Percentiles rank a stretch among this genome's conserved stretches.
Conservation (phyloP, 331 rosid species). For the Pyrus hybrid region DNA sequence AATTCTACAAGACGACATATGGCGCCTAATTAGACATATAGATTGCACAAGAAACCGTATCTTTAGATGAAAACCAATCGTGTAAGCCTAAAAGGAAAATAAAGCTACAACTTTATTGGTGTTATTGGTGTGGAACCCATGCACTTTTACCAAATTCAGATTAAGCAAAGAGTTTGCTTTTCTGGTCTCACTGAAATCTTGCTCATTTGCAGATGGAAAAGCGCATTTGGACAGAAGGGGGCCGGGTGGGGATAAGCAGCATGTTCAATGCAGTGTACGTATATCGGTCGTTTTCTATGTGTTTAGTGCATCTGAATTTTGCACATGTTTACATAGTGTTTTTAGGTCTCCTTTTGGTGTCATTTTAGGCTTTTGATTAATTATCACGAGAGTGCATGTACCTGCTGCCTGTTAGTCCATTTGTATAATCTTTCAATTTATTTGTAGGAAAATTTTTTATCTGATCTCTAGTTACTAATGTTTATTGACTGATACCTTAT, state of each 20-base stretch:
- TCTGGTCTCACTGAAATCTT: background rate
- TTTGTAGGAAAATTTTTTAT: too few species aligned
- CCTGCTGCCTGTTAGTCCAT: background rate
- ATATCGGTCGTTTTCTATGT: conserved; percentile 10
- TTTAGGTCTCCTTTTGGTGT: background rate
- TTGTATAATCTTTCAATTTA: background rate
- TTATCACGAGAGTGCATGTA: background rate
- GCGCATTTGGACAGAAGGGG: too few species aligned
- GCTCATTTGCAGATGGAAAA: background rate
- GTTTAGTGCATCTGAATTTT: background rate
- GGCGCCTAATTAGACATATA: too few species aligned
- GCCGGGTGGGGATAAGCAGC: background rate
- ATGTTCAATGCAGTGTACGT: background rate
- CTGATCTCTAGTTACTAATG: too few species aligned
- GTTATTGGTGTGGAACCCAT: background rate
- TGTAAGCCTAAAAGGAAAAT: background rate
- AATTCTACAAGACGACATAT: background rate
- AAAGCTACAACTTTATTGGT: background rate
- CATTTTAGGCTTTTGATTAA: background rate
- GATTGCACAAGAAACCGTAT: too few species aligned
- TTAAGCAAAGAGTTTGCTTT: background rate
- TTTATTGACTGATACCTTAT: too few species aligned
- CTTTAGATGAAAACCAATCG: background rate
- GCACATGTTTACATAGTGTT: conserved; percentile 6
- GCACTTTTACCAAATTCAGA: background rate